Percentiles rank a stretch among this genome's conserved stretches.
Evolutionary conservation across 2,329 filamentous ascomycete species (phyloP).

Genomic region (Fusarium marasasianum): DNA sequence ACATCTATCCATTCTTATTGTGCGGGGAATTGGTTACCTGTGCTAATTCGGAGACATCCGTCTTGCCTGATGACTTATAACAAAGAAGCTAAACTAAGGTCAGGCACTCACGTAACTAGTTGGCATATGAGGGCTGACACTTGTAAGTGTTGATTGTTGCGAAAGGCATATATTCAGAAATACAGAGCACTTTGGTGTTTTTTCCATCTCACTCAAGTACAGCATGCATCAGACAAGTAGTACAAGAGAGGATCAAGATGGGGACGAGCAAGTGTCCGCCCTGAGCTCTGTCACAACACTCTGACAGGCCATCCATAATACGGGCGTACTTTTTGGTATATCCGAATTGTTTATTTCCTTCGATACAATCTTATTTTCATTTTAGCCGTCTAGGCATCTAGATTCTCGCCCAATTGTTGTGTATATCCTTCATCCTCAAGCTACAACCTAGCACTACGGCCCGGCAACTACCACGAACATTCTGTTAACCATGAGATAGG

Average conservation of each 20-base stretch:
- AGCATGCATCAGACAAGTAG: neutral
- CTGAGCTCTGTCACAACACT: neutral
- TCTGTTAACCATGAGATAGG: neutral
- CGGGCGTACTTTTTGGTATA: neutral
- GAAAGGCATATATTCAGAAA: neutral
- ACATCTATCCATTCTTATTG: neutral
- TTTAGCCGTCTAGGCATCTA: neutral
- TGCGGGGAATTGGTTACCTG: neutral
- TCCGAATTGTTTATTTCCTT: neutral
- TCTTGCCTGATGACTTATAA: neutral
- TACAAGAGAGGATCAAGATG: neutral
- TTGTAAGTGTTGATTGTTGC: neutral
- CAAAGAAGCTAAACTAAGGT: neutral
- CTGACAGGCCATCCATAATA: neutral
- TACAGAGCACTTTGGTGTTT: neutral
- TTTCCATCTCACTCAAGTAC: neutral
- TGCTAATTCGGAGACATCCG: neutral
- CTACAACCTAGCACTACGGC: neutral
- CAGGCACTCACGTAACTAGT: too few relatives aligned
- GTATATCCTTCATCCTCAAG: neutral
- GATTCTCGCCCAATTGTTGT: neutral
- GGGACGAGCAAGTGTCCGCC: neutral
- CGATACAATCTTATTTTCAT: neutral
- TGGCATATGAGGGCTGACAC: too few relatives aligned
- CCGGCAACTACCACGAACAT: too few relatives aligned